Percentiles rank a stretch among this genome's conserved stretches.
Evolutionary conservation across 805 yeast genomes (phyloP).

Genomic region (Wickerhamiella occidentalis): DNA sequence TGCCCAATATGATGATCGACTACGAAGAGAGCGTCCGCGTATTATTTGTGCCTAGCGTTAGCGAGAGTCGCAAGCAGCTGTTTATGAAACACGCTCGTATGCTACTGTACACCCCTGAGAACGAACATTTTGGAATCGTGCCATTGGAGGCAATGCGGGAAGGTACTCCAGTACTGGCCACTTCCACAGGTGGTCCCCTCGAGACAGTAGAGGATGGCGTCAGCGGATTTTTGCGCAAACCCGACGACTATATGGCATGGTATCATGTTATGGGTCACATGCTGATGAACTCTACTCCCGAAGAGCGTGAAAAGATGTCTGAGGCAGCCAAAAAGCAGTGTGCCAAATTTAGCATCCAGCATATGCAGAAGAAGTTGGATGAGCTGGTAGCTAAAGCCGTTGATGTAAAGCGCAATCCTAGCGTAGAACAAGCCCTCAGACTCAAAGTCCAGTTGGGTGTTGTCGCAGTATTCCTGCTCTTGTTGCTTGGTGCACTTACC

Average conservation of each 20-base stretch:
- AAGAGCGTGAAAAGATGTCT: conserved; percentile 24
- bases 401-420: conserved; percentile 15
- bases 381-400: conserved; percentile 14
- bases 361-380: conserved; percentile 26
- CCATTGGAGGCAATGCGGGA: conserved; percentile 90
- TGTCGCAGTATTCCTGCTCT: neutral
- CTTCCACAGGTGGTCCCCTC: conserved; percentile 82
- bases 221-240: conserved; percentile 31
- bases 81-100: conserved; percentile 46
- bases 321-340: conserved; percentile 26
- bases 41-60: conserved; percentile 70
- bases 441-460: conserved; percentile 12
- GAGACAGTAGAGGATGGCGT: conserved; percentile 50
- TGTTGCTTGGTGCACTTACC: neutral
- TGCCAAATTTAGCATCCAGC: conserved; percentile 24
- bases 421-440: conserved; percentile 13
- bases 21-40: conserved; percentile 33
- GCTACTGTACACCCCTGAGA: conserved; percentile 76
- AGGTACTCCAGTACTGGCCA: conserved; percentile 75
- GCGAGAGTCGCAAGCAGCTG: conserved; percentile 49
- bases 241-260: conserved; percentile 27
- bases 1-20: conserved; percentile 18
- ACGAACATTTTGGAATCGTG: conserved; percentile 95
- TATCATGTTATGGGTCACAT: conserved; percentile 25
- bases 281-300: conserved; percentile 17